Evolutionary conservation across 31 red algal genomes (phyloP), one percentile per base, ranked within the genome.

Genomic region (Asparagopsis taxiformis): DNA sequence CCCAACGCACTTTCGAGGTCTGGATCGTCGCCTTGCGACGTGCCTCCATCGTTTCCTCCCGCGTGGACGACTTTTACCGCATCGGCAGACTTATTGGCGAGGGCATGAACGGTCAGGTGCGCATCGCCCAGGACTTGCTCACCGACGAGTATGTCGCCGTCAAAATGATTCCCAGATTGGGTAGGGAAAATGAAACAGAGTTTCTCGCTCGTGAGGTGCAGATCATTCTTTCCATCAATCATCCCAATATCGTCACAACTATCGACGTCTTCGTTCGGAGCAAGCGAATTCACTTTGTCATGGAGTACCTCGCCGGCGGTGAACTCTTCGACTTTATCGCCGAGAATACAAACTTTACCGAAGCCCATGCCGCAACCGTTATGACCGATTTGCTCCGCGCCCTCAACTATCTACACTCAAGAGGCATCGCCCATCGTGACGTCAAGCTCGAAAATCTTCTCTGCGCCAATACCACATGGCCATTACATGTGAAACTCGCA

Each of bases 371-470:
- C 43, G 75, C 80, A 7, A 67, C 69, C 60, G 88, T 96, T 34
- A 90, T 96, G 55, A 46, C 54, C 17, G 86, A 97, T 49, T 44
- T 97, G 24, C 70, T 97, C 44, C 63, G 49, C 75, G 93, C 80
- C 22, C 61, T 97, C 22, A 65, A 64, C 39, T 92, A 92, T 41
- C 70, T 97, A 49, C 93, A 97, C 53, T 16, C 62, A 22, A 74
- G 82, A 28, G 82, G 88, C 33, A 97, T 97, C 65, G 93, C 68
- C 11, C 93, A 97, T 56, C 85, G 93, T 38, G 93, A 97, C 57
- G 73, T 97, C 35, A 97, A 97, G 72, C 68, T 85, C 17, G 93
- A 97, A 62, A 97, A 97, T 65, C 64, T 97, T 9, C 77, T 97
- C 35, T 71, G 76, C 44, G 68, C 76, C 57, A 84, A 72, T 48